Conservation (phyloP, 257 asterid species). For the Catharanthus roseus region DNA sequence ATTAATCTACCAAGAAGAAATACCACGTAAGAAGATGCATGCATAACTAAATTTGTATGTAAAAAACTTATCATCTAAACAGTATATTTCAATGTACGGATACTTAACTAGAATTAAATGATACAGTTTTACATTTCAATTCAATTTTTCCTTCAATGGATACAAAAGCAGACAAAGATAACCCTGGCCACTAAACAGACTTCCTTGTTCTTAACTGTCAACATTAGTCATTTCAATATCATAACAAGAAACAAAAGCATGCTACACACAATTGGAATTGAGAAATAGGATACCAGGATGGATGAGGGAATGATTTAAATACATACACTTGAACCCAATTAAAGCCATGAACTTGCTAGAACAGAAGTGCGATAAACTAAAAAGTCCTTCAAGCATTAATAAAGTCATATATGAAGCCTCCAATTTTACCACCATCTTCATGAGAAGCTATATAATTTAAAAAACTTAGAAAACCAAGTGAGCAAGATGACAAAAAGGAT, state of each 20-base stretch:
- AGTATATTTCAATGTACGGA: not conserved
- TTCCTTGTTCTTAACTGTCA: not conserved
- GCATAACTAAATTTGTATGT: not conserved
- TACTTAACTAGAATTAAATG: not conserved
- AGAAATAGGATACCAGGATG: not conserved
- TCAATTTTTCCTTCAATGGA: not conserved
- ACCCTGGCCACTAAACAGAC: not conserved
- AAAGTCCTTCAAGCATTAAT: not conserved
- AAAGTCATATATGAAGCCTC: not conserved
- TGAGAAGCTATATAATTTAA: not conserved
- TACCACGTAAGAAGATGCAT: not conserved
- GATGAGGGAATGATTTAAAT: not conserved
- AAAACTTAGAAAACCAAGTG: not conserved
- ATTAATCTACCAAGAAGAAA: conserved; percentile 34
- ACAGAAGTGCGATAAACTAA: not conserved
- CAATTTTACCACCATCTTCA: not conserved
- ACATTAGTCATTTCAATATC: not conserved
- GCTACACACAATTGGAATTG: not conserved
- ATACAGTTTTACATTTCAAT: not conserved
- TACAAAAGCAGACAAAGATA: not conserved
- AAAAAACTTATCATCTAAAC: not conserved
- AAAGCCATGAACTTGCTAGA: not conserved
- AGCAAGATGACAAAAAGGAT: not conserved
- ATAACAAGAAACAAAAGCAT: not conserved
- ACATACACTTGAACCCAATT: not conserved